Evolutionary conservation across 1,139 yeast genomes (phyloP), one percentile per base, ranked within the genome.

Genomic region (Torulaspora globosa): DNA sequence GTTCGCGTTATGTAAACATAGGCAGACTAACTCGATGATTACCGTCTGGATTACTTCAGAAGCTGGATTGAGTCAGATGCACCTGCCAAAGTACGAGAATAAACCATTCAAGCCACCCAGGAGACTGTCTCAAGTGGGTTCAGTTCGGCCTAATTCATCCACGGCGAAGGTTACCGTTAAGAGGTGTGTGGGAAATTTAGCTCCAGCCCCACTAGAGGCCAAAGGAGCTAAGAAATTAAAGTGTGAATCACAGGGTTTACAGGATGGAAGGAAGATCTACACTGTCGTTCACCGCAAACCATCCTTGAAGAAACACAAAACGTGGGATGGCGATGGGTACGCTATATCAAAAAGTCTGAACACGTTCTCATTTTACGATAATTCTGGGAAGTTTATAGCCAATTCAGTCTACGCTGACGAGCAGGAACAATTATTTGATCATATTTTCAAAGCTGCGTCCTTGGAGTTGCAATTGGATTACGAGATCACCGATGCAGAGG

Each of bases 291-390:
- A 84, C 78, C 70, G 98, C 35, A 88, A 86, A 62, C 73, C 72
- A 34, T 72, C 92, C 0, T 73, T 69, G 32, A 87, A 85, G 66
- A 89, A 90, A 71, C 81, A 89, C 64, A 90, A 90, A 62, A 82
- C 90, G 0, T 92, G 98, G 98, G 95, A 88, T 48, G 96, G 95
- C 2, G 98, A 92, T 67, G 97, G 96, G 0, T 65, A 68, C 21
- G 70, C 86, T 5, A 52, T 65, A 0, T 56, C 72, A 2, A 49
- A 44, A 21, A 29, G 44, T 1, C 39, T 53, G 1, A 50, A 47
- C 8, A 44, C 57, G 9, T 45, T 67, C 2, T 44, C 55, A 8
- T 55, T 69, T 41, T 59, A 62, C 40, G 62, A 65, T 41, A 66
- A 62, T 12, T 45, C 60, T 6, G 68, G 67, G 1, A 57, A 59